phyloP scores from a whole-genome alignment of 352 stramenopile species.

The Thalassiosira mediterranea region DNA sequence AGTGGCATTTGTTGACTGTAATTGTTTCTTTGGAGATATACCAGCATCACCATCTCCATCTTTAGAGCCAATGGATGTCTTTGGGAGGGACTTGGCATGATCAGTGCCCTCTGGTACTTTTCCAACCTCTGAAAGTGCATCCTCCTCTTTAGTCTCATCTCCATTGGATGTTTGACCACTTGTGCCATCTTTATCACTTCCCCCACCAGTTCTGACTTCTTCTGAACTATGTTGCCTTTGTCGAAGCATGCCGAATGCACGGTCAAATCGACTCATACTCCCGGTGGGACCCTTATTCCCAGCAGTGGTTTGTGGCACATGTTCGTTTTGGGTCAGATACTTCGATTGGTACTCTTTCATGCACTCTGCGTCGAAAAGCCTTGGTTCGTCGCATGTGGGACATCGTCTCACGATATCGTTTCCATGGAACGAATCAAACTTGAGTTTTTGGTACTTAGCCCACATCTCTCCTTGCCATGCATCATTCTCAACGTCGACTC shows the following conservation, averaged over 20 bases:
- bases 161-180: too few relatives aligned
- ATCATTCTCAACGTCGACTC: not conserved
- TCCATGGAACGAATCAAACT: constrained; percentile 80
- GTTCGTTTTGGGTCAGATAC: constrained; percentile 16
- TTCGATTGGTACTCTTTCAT: constrained; percentile 41
- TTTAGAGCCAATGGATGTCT: too few relatives aligned
- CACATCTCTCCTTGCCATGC: constrained; percentile 57
- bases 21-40: constrained; percentile 8
- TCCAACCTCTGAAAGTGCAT: too few relatives aligned
- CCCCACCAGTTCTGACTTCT: too few relatives aligned
- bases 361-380: constrained; percentile 35
- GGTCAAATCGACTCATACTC: constrained; percentile 7
- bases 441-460: constrained; percentile 87
- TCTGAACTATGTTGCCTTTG: constrained; percentile 2
- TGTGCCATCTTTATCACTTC: too few relatives aligned
- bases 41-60: too few relatives aligned
- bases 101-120: too few relatives aligned
- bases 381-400: constrained; percentile 41
- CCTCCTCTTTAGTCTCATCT: too few relatives aligned
- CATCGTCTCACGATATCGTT: constrained; percentile 47
- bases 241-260: not conserved
- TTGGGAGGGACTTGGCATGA: too few relatives aligned
- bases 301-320: too few relatives aligned
- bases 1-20: too few relatives aligned
- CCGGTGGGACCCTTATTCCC: not conserved